Conservation (phyloP, 768 basidiomycete species). For the Rhodotorula taiwanensis region DNA sequence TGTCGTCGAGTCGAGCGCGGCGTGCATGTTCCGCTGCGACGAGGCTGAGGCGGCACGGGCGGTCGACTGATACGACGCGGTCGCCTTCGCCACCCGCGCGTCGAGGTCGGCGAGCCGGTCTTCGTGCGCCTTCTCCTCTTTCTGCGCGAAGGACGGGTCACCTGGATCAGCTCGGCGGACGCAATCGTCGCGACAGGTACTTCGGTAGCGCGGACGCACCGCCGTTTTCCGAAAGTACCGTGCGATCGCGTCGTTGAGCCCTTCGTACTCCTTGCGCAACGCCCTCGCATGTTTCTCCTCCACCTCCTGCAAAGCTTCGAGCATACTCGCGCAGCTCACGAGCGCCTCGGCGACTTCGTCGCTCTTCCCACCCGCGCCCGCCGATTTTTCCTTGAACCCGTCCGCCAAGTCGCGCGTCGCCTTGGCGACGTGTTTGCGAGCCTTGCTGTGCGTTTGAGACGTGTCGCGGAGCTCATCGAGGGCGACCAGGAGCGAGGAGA, state of each 20-base stretch:
- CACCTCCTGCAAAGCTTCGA: slow-evolving; percentile 22
- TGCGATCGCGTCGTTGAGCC: slow-evolving; percentile 18
- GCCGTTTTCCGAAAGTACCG: slow-evolving; percentile 33
- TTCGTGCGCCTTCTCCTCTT: slow-evolving; percentile 35
- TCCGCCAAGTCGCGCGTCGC: slow-evolving; percentile 21
- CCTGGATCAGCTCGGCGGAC: no score
- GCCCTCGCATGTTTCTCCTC: slow-evolving; percentile 18
- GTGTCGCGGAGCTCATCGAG: slow-evolving; percentile 33
- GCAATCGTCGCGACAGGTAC: background rate
- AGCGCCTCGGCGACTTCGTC: slow-evolving; percentile 19
- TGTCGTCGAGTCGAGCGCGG: slow-evolving; percentile 16
- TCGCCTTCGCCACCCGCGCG: slow-evolving; percentile 32
- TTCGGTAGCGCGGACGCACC: slow-evolving; percentile 2
- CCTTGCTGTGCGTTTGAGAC: slow-evolving; percentile 8
- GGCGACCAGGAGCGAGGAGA: slow-evolving; percentile 30
- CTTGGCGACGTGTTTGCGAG: slow-evolving; percentile 20
- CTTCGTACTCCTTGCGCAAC: slow-evolving; percentile 34
- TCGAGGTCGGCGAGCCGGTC: slow-evolving; percentile 31
- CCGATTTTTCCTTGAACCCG: slow-evolving; percentile 14
- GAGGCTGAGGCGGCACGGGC: background rate
- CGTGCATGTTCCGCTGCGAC: background rate
- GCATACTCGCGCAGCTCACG: slow-evolving; percentile 4
- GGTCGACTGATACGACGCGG: slow-evolving; percentile 21
- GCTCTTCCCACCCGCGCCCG: background rate
- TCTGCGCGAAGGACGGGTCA: background rate